phyloP scores from a whole-genome alignment of 345 rosid species.

The Syzygium oleosum region DNA sequence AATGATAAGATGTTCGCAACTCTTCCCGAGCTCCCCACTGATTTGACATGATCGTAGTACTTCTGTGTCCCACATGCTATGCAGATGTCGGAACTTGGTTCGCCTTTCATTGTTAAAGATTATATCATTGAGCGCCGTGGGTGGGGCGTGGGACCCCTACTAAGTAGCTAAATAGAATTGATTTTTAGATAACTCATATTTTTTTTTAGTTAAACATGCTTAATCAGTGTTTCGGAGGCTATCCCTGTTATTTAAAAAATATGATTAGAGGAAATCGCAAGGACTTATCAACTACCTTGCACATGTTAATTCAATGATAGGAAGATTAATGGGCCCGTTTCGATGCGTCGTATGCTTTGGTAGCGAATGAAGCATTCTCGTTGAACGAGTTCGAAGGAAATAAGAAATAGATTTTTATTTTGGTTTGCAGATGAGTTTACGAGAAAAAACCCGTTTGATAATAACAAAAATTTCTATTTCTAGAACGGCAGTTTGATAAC shows the following conservation, averaged over 20 bases:
- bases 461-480: too few relatives aligned
- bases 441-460: too few relatives aligned
- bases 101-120: neutral
- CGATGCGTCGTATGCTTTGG: rapidly evolving
- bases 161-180: neutral
- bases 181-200: neutral
- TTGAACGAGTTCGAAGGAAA: too few relatives aligned
- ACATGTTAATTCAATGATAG: neutral
- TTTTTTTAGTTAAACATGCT: neutral
- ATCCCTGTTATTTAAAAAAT: neutral
- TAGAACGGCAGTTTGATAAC: too few relatives aligned
- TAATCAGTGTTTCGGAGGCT: neutral
- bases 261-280: neutral
- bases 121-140: too few relatives aligned
- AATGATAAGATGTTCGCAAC: neutral
- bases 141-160: too few relatives aligned
- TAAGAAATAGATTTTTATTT: too few relatives aligned
- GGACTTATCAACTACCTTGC: neutral
- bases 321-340: neutral
- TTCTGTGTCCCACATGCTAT: neutral
- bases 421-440: too few relatives aligned
- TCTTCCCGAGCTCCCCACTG: neutral
- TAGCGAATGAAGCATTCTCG: too few relatives aligned
- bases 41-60: neutral
- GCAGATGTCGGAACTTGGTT: neutral